Evolutionary conservation across 306 rosid species (phyloP).

Genomic region (Astragalus glycyphyllos): DNA sequence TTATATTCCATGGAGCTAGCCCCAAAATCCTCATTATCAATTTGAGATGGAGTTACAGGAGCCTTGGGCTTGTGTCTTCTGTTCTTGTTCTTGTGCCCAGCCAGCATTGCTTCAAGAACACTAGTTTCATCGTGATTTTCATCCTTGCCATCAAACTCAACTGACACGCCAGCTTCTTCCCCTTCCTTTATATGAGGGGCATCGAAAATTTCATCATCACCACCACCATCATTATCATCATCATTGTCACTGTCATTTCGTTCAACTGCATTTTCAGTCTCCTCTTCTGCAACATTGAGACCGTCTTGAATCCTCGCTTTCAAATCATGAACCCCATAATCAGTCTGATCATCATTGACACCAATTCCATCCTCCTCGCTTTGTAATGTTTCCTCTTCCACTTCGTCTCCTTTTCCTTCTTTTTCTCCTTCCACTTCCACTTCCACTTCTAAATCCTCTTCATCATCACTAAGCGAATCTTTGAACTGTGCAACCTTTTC

Average conservation of each 20-base stretch:
- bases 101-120: constrained; percentile 74
- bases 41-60: constrained; percentile 34
- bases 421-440: constrained; percentile 46
- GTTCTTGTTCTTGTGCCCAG: constrained; percentile 58
- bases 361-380: constrained; percentile 48
- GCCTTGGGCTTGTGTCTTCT: constrained; percentile 51
- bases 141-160: constrained; percentile 38
- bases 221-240: constrained; percentile 45
- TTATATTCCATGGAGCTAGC: constrained; percentile 56
- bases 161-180: constrained; percentile 29
- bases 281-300: constrained; percentile 45
- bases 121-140: constrained; percentile 56
- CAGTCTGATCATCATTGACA: constrained; percentile 29
- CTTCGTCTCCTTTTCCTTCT: constrained; percentile 34
- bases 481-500: constrained; percentile 83
- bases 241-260: constrained; percentile 42
- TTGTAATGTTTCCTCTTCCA: constrained; percentile 21
- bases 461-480: constrained; percentile 62
- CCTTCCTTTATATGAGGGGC: constrained; percentile 31
- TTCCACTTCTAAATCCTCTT: constrained; percentile 45
- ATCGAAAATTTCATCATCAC: constrained; percentile 43
- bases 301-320: constrained; percentile 45
- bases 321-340: constrained; percentile 45
- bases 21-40: constrained; percentile 55
- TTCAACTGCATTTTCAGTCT: constrained; percentile 42